Percentiles rank a stretch among this genome's conserved stretches.
Conservation (phyloP, 768 basidiomycete species). For the Phlebiopsis flavidoalba region DNA sequence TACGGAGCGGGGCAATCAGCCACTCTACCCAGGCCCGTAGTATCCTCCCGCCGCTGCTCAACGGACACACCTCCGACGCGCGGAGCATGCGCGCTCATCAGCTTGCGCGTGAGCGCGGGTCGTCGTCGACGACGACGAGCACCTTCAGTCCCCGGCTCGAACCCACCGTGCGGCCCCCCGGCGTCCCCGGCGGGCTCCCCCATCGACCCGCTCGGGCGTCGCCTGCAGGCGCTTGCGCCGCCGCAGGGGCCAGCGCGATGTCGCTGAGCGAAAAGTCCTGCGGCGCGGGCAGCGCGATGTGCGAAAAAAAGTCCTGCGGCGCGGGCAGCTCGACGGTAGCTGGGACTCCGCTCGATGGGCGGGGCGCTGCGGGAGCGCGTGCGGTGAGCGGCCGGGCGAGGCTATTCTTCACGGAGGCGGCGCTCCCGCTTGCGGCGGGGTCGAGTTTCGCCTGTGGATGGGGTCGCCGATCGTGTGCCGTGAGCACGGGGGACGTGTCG, state of each 20-base stretch:
- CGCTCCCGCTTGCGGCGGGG: conserved; percentile 6
- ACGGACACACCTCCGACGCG: conserved; percentile 73
- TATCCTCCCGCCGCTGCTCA: conserved; percentile 77
- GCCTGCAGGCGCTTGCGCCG: not conserved
- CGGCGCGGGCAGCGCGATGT: not conserved
- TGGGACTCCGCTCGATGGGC: conserved; percentile 6
- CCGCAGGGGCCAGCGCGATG: no score
- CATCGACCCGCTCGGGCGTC: not conserved
- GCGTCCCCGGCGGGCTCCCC: conserved; percentile 3
- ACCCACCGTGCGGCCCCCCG: conserved; percentile 5
- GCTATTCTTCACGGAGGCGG: not conserved
- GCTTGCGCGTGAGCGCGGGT: conserved; percentile 64
- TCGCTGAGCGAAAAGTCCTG: no score
- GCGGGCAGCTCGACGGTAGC: conserved; percentile 11
- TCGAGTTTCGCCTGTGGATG: conserved; percentile 30
- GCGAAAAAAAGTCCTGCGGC: conserved; percentile 14
- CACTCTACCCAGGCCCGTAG: no score
- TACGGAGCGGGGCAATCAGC: conserved; percentile 69
- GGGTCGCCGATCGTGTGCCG: conserved; percentile 39
- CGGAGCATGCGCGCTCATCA: conserved; percentile 78
- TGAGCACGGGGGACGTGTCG: conserved; percentile 24
- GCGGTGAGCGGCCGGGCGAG: not conserved
- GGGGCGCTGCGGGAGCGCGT: not conserved
- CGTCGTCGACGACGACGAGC: conserved; percentile 84
- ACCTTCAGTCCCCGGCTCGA: conserved; percentile 55